Base-by-base conservation (phyloP, 2,329 filamentous ascomycete genomes). In the Trichophyton benhamiae region DNA sequence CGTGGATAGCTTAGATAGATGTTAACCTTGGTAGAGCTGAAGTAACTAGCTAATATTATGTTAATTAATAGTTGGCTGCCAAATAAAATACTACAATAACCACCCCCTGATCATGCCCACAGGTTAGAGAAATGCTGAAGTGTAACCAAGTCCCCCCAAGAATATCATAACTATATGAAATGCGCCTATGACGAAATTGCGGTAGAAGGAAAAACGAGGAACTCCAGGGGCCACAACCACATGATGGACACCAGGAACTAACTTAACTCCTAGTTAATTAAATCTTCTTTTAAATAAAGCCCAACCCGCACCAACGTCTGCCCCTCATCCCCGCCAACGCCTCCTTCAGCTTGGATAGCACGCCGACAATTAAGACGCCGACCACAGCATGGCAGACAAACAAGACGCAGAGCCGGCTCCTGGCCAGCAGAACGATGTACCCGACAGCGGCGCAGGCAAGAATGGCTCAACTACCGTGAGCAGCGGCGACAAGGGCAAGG, bases 401-500 rank as follows among this genome's bases (percentile, higher is more conserved):
- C 15, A 62, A 57, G 42, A 4, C 15, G 36, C 25, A n/a, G 42
- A 42, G 22, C 11, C 20, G n/a, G 42, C 22, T 9, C 36, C 53
- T 41, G 33, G 27, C 36, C 30, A 57, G 55, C 61, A 59, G 62
- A 55, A 55, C 49, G 60, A 53, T 20, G 44, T 33, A 17, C 20
- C 55, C 25, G 42, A 44, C n/a, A 33, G 46, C 41, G 46, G 33
- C 7, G 57, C 58, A 8, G 44, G 33, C 58, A 44, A 60, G 48
- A 46, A 57, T 48, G 36, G 55, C 7, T 44, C 52, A 7, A 25
- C 25, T 22, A 25, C 61, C 2, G 7, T n/a, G 15, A 60, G 59
- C 59, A 60, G 60, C 25, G 61, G 57, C 41, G 58, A 60, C 11
- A 66, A 64, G 27, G 64, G 60, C 20, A 65, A 65, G 44, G 62